Conservation (phyloP, 805 yeast genomes). For the Candida dendrica region DNA sequence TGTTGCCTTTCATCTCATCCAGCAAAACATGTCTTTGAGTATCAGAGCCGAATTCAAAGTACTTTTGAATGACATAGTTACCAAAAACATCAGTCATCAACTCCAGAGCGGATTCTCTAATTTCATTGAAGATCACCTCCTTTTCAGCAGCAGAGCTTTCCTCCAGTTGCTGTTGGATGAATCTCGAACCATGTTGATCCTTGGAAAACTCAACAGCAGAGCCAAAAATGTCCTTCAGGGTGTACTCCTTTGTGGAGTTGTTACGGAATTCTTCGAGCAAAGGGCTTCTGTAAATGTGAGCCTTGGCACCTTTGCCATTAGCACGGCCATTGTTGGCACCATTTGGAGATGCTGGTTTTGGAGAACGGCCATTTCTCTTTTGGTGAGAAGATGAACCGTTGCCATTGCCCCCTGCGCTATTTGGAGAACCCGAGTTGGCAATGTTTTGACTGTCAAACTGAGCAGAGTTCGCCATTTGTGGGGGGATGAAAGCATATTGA, state of each 20-base stretch:
- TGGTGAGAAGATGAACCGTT: slow-evolving; percentile 2
- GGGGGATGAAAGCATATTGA: slow-evolving; percentile 21
- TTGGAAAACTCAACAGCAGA: slow-evolving; percentile 87
- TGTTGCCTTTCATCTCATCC: slow-evolving; percentile 64
- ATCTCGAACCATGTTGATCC: slow-evolving; percentile 96
- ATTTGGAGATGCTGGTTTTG: slow-evolving; percentile 17
- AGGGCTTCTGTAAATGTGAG: slow-evolving; percentile 66
- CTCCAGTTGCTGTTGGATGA: slow-evolving; percentile 83
- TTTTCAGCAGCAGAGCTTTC: slow-evolving; percentile 60
- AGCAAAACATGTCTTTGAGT: slow-evolving; percentile 65
- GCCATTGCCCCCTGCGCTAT: slow-evolving; percentile 3
- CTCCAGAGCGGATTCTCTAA: slow-evolving; percentile 64
- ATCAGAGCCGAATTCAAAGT: slow-evolving; percentile 72
- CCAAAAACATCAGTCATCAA: slow-evolving; percentile 97
- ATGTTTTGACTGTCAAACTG: slow-evolving; percentile 6
- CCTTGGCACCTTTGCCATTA: slow-evolving; percentile 19
- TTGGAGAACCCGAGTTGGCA: slow-evolving; percentile 3
- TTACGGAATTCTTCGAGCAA: slow-evolving; percentile 79
- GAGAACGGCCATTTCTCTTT: slow-evolving; percentile 15
- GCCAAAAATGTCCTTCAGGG: slow-evolving; percentile 70
- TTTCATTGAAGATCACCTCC: slow-evolving; percentile 77
- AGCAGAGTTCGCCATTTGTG: slow-evolving; percentile 6
- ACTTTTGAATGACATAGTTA: slow-evolving; percentile 92
- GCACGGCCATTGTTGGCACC: slow-evolving; percentile 12
- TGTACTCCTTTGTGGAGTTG: slow-evolving; percentile 51